phyloP scores from a whole-genome alignment of 495 filamentous ascomycete genomes.

The Lophium mytilinum region DNA sequence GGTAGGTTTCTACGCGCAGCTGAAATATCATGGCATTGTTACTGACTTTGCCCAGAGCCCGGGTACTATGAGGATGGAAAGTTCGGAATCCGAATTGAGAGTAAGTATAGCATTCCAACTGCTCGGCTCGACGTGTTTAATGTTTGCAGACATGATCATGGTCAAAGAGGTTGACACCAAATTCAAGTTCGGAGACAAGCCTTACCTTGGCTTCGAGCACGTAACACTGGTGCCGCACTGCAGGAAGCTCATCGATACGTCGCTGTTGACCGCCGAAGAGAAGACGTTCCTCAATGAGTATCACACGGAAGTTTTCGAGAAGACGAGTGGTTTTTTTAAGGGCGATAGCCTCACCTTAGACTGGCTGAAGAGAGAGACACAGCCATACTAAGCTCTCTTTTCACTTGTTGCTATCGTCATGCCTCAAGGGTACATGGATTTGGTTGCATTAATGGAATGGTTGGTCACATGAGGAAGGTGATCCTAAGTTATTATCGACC shows the following conservation, averaged over 20 bases:
- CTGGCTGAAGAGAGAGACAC: slow-evolving; percentile 85
- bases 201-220: slow-evolving; percentile 91
- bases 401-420: neutral
- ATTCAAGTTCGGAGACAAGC: slow-evolving; percentile 84
- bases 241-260: slow-evolving; percentile 73
- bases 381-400: slow-evolving; percentile 30
- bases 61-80: slow-evolving; percentile 97
- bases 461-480: too few relatives aligned
- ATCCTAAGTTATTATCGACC: too few relatives aligned
- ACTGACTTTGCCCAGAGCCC: slow-evolving; percentile 50
- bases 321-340: slow-evolving; percentile 76
- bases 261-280: slow-evolving; percentile 65
- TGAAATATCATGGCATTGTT: slow-evolving; percentile 2
- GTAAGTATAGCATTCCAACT: neutral
- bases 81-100: slow-evolving; percentile 98
- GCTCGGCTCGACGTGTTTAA: slow-evolving; percentile 26
- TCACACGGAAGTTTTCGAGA: slow-evolving; percentile 70
- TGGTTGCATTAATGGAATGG: too few relatives aligned
- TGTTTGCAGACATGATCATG: slow-evolving; percentile 57
- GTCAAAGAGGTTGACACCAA: slow-evolving; percentile 78
- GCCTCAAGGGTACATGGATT: too few relatives aligned
- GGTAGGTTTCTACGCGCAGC: slow-evolving; percentile 29
- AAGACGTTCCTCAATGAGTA: slow-evolving; percentile 82
- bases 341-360: slow-evolving; percentile 54
- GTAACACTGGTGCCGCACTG: slow-evolving; percentile 96